Evolutionary conservation across 2,329 filamentous ascomycete genomes (phyloP).

Genomic region (Fusarium neocosmosporiellum): DNA sequence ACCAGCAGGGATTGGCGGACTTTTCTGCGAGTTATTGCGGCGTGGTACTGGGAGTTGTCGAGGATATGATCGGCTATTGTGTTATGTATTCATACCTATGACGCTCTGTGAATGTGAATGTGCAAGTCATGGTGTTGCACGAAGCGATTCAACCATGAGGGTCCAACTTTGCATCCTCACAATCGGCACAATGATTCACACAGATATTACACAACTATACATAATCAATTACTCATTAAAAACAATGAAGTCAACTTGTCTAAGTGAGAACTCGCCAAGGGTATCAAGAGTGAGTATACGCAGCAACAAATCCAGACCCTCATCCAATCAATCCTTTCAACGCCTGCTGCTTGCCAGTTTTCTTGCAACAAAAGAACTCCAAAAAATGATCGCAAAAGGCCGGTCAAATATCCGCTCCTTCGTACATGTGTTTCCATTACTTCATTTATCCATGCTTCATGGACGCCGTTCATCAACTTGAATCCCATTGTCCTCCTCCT

Average conservation of each 20-base stretch:
- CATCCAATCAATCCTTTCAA: slow-evolving; percentile 5
- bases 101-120: background rate
- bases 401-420: slow-evolving; percentile 17
- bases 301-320: slow-evolving; percentile 19
- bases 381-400: slow-evolving; percentile 17
- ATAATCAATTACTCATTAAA: slow-evolving; percentile 1
- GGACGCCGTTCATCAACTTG: slow-evolving; percentile 35
- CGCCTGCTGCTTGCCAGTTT: slow-evolving; percentile 18
- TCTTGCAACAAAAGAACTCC: slow-evolving; percentile 26
- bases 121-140: background rate
- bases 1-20: slow-evolving; percentile 27
- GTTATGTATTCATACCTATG: slow-evolving; percentile 15
- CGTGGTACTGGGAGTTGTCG: background rate
- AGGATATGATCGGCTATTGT: slow-evolving; percentile 10
- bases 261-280: slow-evolving; percentile 32
- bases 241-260: slow-evolving; percentile 22
- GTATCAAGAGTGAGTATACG: slow-evolving; percentile 40
- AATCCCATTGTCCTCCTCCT: slow-evolving; percentile 50
- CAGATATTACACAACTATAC: background rate
- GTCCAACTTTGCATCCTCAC: background rate
- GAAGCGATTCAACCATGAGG: background rate
- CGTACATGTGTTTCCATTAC: slow-evolving; percentile 12
- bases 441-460: slow-evolving; percentile 32
- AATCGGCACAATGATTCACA: background rate
- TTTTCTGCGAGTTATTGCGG: slow-evolving; percentile 3